Base-by-base conservation (phyloP, 164 flowering plant species). In the Dillenia suffruticosa region DNA sequence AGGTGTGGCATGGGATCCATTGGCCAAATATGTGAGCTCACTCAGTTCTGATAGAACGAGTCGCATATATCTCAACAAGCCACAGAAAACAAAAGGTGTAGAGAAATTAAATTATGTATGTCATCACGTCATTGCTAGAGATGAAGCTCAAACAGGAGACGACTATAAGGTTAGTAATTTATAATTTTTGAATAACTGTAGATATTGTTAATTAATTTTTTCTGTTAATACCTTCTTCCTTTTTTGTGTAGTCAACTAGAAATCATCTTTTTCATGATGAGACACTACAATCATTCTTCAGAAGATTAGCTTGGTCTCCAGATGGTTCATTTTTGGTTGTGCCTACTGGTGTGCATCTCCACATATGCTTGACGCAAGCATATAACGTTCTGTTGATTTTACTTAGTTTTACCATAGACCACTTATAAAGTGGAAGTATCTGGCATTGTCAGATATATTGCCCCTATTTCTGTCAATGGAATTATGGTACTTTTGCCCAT, bases 1-100 rank as follows among this genome's bases (percentile, higher is more conserved):
- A 74, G 99, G 99, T 54, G 99, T 92, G 45, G 89, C 99, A 50
- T 95, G 96, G 97, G 97, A 95, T 68, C 99, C 99, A 26, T 68
- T 85, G 74, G 74, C 72, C 46, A 89, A 84, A 54, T 95, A 82
- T 79, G 78, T 77, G 63, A 96, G 97, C 56, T 92, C 99, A 44
- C 78, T 95, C 58, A 95, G 99, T 72, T 92, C 99, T 9, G 99
- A 95, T 68, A 82, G 99, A 81, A 81, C 94, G 61, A 88, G 96
- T 63, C 82, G 97, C 16, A 68, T 95, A 40, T 91, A 89, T 71
- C 68, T 59, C 40, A 88, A 86, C 62, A 95, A 84, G 72, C 89
- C 96, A 66, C 85, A 75, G 70, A 67, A 83, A 66, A 51, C 79
- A 49, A 95, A 87, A 75, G 87, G 86, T 48, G 60, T 13, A 50